These are phyloP conservation scores for Aegilops bicornis DNA, from an alignment of 176 grass and related monocot genomes.

Conservation along the genomic window DNA sequence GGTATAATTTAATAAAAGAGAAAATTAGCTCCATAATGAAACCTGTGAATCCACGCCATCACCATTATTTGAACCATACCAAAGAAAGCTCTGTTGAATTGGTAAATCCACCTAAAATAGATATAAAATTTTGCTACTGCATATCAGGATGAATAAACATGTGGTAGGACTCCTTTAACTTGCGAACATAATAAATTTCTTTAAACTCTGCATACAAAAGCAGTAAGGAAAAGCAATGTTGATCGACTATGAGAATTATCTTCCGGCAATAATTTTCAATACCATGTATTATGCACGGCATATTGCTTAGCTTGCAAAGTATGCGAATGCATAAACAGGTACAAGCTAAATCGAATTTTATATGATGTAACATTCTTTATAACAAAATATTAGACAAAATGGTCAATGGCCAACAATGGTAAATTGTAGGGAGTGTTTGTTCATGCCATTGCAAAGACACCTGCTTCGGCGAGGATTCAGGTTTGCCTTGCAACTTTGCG, in stretches of 20 bases:
- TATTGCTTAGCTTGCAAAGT: slow-evolving; percentile 1
- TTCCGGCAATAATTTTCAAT: background rate
- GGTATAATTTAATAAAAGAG: background rate
- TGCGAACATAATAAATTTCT: background rate
- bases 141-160: slow-evolving; percentile 8
- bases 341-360: background rate
- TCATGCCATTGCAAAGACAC: background rate
- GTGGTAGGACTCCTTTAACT: background rate
- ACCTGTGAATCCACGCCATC: slow-evolving; percentile 68
- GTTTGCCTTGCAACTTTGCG: no score
- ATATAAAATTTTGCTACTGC: background rate
- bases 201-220: background rate
- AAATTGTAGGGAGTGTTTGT: background rate
- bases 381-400: background rate
- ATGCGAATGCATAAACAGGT: background rate
- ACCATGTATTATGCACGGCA: background rate
- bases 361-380: background rate
- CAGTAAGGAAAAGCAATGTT: background rate
- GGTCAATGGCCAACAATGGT: background rate
- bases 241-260: background rate
- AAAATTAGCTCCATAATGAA: slow-evolving; percentile 19
- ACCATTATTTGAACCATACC: slow-evolving; percentile 69
- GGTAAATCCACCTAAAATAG: slow-evolving; percentile 71
- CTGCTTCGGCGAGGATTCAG: background rate
- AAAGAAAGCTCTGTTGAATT: slow-evolving; percentile 79